Conservation (phyloP, 2,329 filamentous ascomycete genomes). For the Botrytis fabae region DNA sequence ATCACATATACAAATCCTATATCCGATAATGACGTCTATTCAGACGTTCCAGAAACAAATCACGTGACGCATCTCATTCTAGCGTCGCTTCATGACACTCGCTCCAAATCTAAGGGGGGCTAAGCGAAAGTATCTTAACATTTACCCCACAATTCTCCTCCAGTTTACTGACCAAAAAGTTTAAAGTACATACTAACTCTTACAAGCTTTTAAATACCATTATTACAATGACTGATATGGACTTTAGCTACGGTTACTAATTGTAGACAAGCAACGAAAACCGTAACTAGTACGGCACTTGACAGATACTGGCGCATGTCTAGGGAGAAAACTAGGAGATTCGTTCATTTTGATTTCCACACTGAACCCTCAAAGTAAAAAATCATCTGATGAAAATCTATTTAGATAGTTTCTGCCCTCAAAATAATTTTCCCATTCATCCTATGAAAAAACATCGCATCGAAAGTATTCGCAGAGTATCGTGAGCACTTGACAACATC, state of each 20-base stretch:
- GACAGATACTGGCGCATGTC: neutral
- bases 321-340: neutral
- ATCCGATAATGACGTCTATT: rapidly evolving
- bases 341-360: neutral
- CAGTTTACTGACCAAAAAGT: neutral
- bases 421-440: neutral
- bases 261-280: neutral
- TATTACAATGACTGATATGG: neutral
- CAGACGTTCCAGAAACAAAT: rapidly evolving
- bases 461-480: neutral
- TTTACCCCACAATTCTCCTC: neutral
- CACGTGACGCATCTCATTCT: neutral
- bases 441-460: neutral
- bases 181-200: neutral
- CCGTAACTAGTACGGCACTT: neutral
- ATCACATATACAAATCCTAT: rapidly evolving
- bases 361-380: neutral
- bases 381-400: neutral
- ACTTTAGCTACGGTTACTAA: neutral
- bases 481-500: neutral
- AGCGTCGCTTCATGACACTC: neutral
- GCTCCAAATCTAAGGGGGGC: neutral
- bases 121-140: neutral
- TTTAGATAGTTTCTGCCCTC: neutral
- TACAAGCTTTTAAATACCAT: neutral